Evolutionary conservation across 2,329 filamentous ascomycete genomes (phyloP).

Genomic region (Pseudogymnoascus sp.): DNA sequence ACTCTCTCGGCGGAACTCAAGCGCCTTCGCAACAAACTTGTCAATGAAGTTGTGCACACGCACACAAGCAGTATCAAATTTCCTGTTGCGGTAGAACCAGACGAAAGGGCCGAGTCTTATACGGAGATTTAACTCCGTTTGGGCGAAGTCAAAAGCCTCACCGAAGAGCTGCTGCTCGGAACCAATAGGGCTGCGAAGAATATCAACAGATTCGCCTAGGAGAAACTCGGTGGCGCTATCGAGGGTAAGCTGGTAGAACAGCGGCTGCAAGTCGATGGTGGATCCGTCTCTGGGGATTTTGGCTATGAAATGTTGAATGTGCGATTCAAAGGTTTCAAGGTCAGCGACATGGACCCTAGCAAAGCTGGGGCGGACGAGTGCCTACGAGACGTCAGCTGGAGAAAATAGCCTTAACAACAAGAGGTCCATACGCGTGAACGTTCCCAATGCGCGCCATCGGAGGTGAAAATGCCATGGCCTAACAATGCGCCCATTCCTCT

Average conservation of each 20-base stretch:
- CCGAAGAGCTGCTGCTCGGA: conserved; percentile 32
- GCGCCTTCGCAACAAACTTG: conserved; percentile 11
- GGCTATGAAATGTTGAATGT: conserved; percentile 52
- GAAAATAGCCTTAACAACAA: background rate
- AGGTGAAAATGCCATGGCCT: conserved; percentile 27
- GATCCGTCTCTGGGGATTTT: conserved; percentile 33
- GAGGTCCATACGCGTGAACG: background rate
- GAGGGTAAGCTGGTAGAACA: conserved; percentile 55
- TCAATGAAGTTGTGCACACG: conserved; percentile 16
- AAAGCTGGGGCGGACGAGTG: conserved; percentile 47
- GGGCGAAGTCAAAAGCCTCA: conserved; percentile 34
- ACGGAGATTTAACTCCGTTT: background rate
- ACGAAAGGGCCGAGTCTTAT: conserved; percentile 24
- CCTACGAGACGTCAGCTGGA: conserved; percentile 19
- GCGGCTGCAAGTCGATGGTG: conserved; percentile 48
- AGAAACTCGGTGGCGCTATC: conserved; percentile 47
- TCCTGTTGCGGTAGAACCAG: conserved; percentile 33
- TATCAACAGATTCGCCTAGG: conserved; percentile 47
- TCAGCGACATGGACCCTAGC: conserved; percentile 53
- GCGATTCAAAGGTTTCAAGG: conserved; percentile 62
- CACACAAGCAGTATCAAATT: conserved; percentile 16
- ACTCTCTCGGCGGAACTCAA: conserved; percentile 1
- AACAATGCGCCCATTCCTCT: conserved; percentile 30
- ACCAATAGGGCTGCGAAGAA: conserved; percentile 16
- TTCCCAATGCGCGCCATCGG: conserved; percentile 26